Base-by-base conservation (phyloP, 768 basidiomycete genomes). In the Mycena latifolia region DNA sequence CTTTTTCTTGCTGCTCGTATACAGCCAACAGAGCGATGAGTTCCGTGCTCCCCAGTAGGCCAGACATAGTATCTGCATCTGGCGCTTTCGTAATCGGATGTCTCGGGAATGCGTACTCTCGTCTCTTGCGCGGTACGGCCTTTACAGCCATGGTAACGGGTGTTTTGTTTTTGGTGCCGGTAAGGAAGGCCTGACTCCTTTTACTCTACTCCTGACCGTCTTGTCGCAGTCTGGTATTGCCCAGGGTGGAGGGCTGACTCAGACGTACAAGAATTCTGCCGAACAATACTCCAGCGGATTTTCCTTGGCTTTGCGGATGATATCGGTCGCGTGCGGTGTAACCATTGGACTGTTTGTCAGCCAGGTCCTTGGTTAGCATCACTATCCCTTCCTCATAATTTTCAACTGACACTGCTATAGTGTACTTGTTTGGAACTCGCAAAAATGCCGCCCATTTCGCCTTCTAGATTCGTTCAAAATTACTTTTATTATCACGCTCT, bases 141-240 rank as follows among this genome's bases (percentile, higher is more conserved):
- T 96, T 95, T 76, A 94, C 93, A 0, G 88, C 91, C 14, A 96
- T 95, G 92, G 92, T 95, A n/a, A 92, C 94, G 3, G 92, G 92
- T n/a, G 91, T 96, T n/a, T 78, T 95, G 52, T 95, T 95, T 77
- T 81, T 95, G 24, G 94, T 96, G 14, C 94, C 94, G 51, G 94
- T 95, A 75, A 76, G 92, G 80, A 45, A 54, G 39, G 9, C 46
- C 48, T 35, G 25, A 10, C 28, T n/a, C 14, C 35, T 14, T 28
- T 22, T 48, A 17, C 27, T 22, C 54, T 22, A 50, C 12, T 60
- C 55, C 31, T 39, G 77, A 69, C 73, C n/a, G n/a, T n/a, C n/a
- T 41, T 75, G 29, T 59, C 45, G 2, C 72, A 92, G 90, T 92
- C 91, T 63, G 91, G 89, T 45, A 89, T 93, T 46, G 90, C 90